Evolutionary conservation across 225 moss, liverwort and hornwort genomes (phyloP).

Genomic region (Thuidium tamariscinum): DNA sequence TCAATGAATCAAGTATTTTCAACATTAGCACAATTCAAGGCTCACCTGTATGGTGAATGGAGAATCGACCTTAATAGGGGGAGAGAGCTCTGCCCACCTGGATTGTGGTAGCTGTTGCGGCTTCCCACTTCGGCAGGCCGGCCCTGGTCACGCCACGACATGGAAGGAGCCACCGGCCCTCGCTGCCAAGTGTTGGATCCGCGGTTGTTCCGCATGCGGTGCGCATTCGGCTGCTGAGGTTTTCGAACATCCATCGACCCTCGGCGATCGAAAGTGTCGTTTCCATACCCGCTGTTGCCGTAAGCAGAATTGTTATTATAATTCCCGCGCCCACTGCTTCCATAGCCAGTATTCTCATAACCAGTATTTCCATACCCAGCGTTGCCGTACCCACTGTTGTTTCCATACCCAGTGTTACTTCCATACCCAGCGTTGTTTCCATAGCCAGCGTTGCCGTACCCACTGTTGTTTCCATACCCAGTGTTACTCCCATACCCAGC

Average conservation of each 20-base stretch:
- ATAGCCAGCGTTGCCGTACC: not conserved
- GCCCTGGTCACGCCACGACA: conserved; percentile 30
- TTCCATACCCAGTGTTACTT: not conserved
- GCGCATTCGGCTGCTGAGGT: conserved; percentile 32
- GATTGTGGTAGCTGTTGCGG: conserved; percentile 15
- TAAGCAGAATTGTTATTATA: not conserved
- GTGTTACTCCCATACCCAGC: not conserved
- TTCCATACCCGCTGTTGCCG: conserved; percentile 4
- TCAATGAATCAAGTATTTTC: not conserved
- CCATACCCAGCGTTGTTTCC: not conserved
- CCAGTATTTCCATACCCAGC: not conserved
- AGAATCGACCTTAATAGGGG: not conserved
- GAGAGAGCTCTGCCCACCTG: conserved; percentile 6
- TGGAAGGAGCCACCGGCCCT: conserved; percentile 18
- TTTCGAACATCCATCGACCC: conserved; percentile 31
- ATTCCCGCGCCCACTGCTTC: not conserved
- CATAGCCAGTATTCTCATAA: not conserved
- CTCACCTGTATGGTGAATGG: not conserved
- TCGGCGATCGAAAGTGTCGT: conserved; percentile 21
- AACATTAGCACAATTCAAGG: not conserved
- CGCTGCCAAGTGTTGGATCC: conserved; percentile 22
- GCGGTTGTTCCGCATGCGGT: conserved; percentile 30
- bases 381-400: not conserved
- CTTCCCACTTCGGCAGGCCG: conserved; percentile 6
- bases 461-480: not conserved